A percentile compares a stretch with the other conserved stretches of the same genome.
Conservation (phyloP, 2,329 filamentous ascomycete species). For the Blumeriella jaapii region DNA sequence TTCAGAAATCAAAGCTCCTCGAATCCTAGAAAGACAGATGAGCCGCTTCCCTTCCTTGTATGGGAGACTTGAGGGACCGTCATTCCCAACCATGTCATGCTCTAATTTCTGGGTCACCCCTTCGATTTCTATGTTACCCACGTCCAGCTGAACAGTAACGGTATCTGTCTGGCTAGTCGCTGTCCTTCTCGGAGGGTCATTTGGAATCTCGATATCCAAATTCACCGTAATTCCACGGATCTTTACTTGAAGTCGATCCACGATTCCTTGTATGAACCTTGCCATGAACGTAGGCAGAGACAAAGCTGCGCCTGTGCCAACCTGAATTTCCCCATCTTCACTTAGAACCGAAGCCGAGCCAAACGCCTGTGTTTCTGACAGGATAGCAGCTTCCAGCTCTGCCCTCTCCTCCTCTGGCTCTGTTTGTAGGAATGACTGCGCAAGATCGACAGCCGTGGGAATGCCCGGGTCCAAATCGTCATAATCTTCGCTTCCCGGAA, state of each 20-base stretch:
- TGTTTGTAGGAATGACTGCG: slow-evolving; percentile 66
- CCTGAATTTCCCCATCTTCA: slow-evolving; percentile 45
- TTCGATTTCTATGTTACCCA: slow-evolving; percentile 55
- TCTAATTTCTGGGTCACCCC: slow-evolving; percentile 39
- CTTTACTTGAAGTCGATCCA: slow-evolving; percentile 57
- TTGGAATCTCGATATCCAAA: slow-evolving; percentile 47
- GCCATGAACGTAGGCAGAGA: slow-evolving; percentile 60
- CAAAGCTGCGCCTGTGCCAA: slow-evolving; percentile 61
- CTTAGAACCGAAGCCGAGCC: slow-evolving; percentile 48
- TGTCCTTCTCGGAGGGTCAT: slow-evolving; percentile 31
- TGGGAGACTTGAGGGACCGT: slow-evolving; percentile 14
- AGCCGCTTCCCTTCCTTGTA: slow-evolving; percentile 54
- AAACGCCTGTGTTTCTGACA: slow-evolving; percentile 49
- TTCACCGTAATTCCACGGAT: slow-evolving; percentile 56
- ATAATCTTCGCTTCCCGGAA: slow-evolving; percentile 10
- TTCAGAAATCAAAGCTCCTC: slow-evolving; percentile 55
- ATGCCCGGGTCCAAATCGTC: slow-evolving; percentile 32
- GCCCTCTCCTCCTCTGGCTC: slow-evolving; percentile 54
- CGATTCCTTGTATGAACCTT: slow-evolving; percentile 60
- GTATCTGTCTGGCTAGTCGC: slow-evolving; percentile 36
- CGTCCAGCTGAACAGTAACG: slow-evolving; percentile 52
- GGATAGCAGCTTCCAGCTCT: slow-evolving; percentile 57
- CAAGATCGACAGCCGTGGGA: slow-evolving; percentile 61
- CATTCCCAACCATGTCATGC: slow-evolving; percentile 25
- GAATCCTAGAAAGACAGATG: slow-evolving; percentile 50